Conservation (phyloP, 306 rosid genomes). For the Rubus idaeus region DNA sequence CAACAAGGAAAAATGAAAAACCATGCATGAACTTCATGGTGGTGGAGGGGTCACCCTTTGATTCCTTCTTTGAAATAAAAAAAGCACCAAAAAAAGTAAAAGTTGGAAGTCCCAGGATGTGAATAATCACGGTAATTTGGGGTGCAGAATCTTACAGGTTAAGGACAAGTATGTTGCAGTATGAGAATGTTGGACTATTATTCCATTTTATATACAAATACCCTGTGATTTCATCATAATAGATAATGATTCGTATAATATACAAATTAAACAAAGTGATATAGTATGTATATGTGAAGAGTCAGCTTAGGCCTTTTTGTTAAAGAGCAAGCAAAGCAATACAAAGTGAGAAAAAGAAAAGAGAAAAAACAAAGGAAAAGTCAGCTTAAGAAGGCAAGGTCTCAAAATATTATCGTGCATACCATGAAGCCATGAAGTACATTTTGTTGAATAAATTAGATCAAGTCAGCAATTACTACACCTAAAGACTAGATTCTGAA, state of each 20-base stretch:
- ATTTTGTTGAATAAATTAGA: not conserved
- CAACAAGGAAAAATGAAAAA: slow-evolving; percentile 6
- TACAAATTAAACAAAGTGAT: not conserved
- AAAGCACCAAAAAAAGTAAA: not conserved
- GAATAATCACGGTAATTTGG: not conserved
- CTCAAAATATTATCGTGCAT: slow-evolving; percentile 10
- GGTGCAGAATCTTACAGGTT: slow-evolving; percentile 13
- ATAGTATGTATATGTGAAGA: not conserved
- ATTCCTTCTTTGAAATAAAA: slow-evolving; percentile 2
- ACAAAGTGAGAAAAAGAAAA: not conserved
- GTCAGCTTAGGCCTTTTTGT: not conserved
- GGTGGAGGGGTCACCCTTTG: slow-evolving; percentile 16
- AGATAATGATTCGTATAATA: not conserved
- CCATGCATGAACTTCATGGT: not conserved
- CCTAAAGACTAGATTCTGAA: not conserved
- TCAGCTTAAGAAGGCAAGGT: slow-evolving; percentile 8
- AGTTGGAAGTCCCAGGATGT: not conserved
- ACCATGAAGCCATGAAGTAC: not conserved
- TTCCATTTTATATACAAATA: not conserved
- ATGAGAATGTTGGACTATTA: not conserved
- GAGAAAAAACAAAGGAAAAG: not conserved
- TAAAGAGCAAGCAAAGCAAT: not conserved
- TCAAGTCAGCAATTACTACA: not conserved
- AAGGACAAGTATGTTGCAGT: slow-evolving; percentile 2
- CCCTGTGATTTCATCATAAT: not conserved